Base-by-base conservation (phyloP, 1,139 yeast genomes). In the Magnusiomyces magnusii region DNA sequence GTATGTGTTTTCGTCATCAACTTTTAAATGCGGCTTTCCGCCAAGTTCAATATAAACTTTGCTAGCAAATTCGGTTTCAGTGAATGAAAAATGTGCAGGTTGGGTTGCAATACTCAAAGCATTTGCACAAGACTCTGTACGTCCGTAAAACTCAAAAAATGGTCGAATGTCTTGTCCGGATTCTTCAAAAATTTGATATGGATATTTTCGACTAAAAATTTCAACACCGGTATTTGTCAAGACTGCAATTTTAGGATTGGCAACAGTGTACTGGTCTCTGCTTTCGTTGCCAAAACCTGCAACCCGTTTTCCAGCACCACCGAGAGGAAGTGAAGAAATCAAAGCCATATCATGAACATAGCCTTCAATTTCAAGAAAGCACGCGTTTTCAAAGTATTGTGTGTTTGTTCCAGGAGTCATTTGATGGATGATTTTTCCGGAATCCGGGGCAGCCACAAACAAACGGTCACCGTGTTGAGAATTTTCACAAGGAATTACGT, bases 31-130 rank as follows among this genome's bases (percentile, higher is more conserved):
- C 1, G 76, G 74, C 54, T 67, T 66, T 19, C 91, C 89, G 56
- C 84, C 80, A 51, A 84, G 73, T 58, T 75, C 71, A 53, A 74
- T 70, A 56, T 80, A 83, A 19, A 82, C 70, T 41, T 78, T 75
- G 50, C 79, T 74, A 1, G 93, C 90, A 57, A 78, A 72, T 27
- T 73, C 79, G 2, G 73, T 68, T 66, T 83, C 67, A 23, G 66
- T 68, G 17, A 60, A 57, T 15, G 65, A 59, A 39, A 63, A 65
- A 28, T 61, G 34, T 1, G 65, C 54, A 15, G 61, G 83, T 58
- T 88, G 84, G 64, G 96, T 87, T 1, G 96, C 87, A 60, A 90
- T 82, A 65, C 87, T 87, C 59, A 93, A 77, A 19, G 96, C 87
- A 7, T 93, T 85, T 0, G 96, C 86, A 68, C 97, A 92, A 1